These are phyloP conservation scores for Samsoniella hepiali DNA, from an alignment of 2,329 filamentous ascomycete genomes.

Conservation along the genomic window DNA sequence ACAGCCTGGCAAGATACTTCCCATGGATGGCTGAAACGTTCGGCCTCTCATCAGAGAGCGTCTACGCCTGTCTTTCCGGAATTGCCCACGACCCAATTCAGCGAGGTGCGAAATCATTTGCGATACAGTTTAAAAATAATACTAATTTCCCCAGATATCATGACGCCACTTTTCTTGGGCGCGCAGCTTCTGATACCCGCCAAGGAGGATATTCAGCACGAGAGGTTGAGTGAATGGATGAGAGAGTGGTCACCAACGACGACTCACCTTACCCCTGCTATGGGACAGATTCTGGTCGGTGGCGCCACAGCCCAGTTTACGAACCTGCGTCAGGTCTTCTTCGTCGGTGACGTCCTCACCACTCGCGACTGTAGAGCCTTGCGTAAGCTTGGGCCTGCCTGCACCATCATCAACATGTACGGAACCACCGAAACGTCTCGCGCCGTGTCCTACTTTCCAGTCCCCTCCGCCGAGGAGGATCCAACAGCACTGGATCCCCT, in stretches of 20 bases:
- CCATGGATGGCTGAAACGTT: conserved; percentile 91
- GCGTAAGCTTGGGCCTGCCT: conserved; percentile 72
- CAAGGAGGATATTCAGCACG: conserved; percentile 80
- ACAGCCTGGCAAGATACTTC: conserved; percentile 80
- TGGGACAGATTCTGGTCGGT: conserved; percentile 93
- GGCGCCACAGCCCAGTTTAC: conserved; percentile 76
- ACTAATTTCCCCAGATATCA: conserved; percentile 57
- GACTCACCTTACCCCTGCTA: conserved; percentile 89
- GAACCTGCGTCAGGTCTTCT: conserved; percentile 75
- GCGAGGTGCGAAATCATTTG: conserved; percentile 27
- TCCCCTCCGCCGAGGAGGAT: conserved; percentile 59
- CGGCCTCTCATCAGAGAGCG: conserved; percentile 65
- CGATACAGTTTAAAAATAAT: too few relatives aligned
- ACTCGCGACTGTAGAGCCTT: conserved; percentile 76
- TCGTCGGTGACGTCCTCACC: conserved; percentile 86
- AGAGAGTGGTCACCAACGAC: conserved; percentile 68
- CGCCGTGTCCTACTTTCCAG: conserved; percentile 78
- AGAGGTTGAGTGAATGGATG: conserved; percentile 88
- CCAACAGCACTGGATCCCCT: conserved; percentile 47
- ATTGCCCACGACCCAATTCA: conserved; percentile 75
- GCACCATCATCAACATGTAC: conserved; percentile 79
- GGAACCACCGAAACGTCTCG: conserved; percentile 84
- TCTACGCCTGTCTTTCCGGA: conserved; percentile 72
- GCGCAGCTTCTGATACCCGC: conserved; percentile 75
- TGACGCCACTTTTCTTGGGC: conserved; percentile 85